These are phyloP conservation scores for Ramichloridium luteum DNA, from an alignment of 2,329 filamentous ascomycete genomes.

Conservation along the genomic window DNA sequence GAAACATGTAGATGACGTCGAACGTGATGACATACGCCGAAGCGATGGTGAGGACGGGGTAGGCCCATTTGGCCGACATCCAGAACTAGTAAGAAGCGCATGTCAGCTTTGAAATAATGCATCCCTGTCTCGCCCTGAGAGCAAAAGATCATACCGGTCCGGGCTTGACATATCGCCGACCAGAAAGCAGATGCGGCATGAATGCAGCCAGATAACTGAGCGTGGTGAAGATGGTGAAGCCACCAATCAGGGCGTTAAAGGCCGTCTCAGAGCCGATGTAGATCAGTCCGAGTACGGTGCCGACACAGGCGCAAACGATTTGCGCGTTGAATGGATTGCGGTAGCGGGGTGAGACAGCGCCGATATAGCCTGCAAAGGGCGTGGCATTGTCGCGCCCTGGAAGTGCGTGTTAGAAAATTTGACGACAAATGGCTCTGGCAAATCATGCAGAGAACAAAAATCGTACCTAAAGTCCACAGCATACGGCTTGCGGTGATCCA, in stretches of 20 bases:
- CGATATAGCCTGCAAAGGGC: slow-evolving; percentile 39
- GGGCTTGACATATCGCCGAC: slow-evolving; percentile 35
- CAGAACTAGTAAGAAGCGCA: too few species aligned
- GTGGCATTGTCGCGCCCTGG: slow-evolving; percentile 44
- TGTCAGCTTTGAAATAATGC: too few species aligned
- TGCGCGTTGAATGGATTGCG: slow-evolving; percentile 46
- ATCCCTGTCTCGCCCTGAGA: too few species aligned
- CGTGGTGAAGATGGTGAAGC: slow-evolving; percentile 43
- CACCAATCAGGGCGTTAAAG: slow-evolving; percentile 54
- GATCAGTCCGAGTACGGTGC: slow-evolving; percentile 48
- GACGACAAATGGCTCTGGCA: too few species aligned
- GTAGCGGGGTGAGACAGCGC: slow-evolving; percentile 34
- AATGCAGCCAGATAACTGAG: slow-evolving; percentile 53
- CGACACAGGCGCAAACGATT: slow-evolving; percentile 36
- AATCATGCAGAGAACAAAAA: too few species aligned
- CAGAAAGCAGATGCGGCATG: slow-evolving; percentile 34
- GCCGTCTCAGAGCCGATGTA: slow-evolving; percentile 55
- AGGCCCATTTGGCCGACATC: slow-evolving; percentile 39
- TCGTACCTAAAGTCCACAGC: slow-evolving; percentile 51
- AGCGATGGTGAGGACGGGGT: slow-evolving; percentile 39
- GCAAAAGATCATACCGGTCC: too few species aligned
- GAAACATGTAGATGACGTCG: slow-evolving; percentile 51
- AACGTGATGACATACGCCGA: slow-evolving; percentile 49
- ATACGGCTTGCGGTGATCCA: slow-evolving; percentile 51
- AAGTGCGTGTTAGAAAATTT: too few species aligned